These are phyloP conservation scores for Incumbomyces delicatus DNA, from an alignment of 2,329 filamentous ascomycete species.

Conservation along the genomic window DNA sequence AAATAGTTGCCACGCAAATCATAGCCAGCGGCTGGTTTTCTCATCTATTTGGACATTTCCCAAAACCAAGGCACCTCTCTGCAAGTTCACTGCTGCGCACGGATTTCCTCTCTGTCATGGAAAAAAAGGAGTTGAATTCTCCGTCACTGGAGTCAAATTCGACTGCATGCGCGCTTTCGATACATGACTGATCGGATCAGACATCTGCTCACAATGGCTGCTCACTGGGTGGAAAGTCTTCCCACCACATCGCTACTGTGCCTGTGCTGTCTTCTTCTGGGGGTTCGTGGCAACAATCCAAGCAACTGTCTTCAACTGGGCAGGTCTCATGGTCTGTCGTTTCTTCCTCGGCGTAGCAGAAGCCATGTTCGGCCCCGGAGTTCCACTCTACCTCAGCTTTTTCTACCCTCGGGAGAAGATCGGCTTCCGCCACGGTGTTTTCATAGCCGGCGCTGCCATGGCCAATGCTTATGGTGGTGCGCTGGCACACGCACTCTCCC, in stretches of 20 bases:
- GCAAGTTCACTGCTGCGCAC: too few relatives aligned
- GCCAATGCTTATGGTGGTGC: constrained; percentile 71
- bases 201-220: constrained; percentile 22
- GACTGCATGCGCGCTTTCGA: not conserved
- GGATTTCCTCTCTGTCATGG: too few relatives aligned
- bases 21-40: too few relatives aligned
- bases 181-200: constrained; percentile 1
- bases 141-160: constrained; percentile 7
- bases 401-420: constrained; percentile 51
- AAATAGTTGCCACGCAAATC: too few relatives aligned
- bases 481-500: constrained; percentile 55
- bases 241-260: constrained; percentile 21
- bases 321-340: constrained; percentile 21
- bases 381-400: constrained; percentile 45
- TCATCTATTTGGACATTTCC: too few relatives aligned
- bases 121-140: too few relatives aligned
- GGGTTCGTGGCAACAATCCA: constrained; percentile 21
- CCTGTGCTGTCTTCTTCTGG: constrained; percentile 21
- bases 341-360: constrained; percentile 32
- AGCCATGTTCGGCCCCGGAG: constrained; percentile 31
- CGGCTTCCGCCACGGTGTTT: constrained; percentile 47
- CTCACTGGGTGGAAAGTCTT: constrained; percentile 24
- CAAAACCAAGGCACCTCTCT: too few relatives aligned
- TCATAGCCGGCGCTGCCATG: constrained; percentile 50
- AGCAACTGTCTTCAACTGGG: constrained; percentile 18